phyloP scores from a whole-genome alignment of 345 rosid species.

The Brassica rapa region DNA sequence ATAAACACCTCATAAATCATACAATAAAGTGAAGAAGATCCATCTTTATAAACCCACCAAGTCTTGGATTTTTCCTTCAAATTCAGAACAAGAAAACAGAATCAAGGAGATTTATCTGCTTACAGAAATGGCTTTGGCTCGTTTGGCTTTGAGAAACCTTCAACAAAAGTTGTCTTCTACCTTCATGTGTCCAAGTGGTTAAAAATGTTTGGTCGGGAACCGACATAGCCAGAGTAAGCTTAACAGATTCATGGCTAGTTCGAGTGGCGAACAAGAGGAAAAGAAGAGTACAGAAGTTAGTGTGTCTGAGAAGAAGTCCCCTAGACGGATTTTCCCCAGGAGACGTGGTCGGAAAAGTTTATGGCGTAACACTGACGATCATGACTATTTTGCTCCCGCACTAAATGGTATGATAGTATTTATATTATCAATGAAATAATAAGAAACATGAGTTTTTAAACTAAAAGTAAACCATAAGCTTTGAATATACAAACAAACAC shows the following conservation, averaged over 20 bases:
- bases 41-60: slow-evolving; percentile 28
- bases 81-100: neutral
- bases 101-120: neutral
- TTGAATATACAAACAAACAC: too few species aligned
- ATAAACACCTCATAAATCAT: slow-evolving; percentile 11
- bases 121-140: slow-evolving; percentile 59
- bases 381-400: slow-evolving; percentile 53
- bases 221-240: slow-evolving; percentile 36
- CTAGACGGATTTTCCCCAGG: slow-evolving; percentile 40
- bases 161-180: slow-evolving; percentile 44
- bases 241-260: slow-evolving; percentile 48
- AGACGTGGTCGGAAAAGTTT: slow-evolving; percentile 54
- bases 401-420: slow-evolving; percentile 46
- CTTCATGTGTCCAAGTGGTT: slow-evolving; percentile 12
- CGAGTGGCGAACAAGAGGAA: slow-evolving; percentile 39
- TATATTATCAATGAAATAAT: neutral
- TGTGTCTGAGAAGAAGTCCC: slow-evolving; percentile 48
- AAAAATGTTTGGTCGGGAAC: slow-evolving; percentile 25
- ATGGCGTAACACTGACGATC: slow-evolving; percentile 52
- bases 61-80: slow-evolving; percentile 7
- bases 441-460: neutral
- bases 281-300: slow-evolving; percentile 48
- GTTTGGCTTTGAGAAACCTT: slow-evolving; percentile 60
- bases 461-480: too few species aligned
- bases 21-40: neutral